Percentiles rank a stretch among this genome's conserved stretches.
phyloP scores from a whole-genome alignment of 805 yeast species.

The Metschnikowia vanudenii region DNA sequence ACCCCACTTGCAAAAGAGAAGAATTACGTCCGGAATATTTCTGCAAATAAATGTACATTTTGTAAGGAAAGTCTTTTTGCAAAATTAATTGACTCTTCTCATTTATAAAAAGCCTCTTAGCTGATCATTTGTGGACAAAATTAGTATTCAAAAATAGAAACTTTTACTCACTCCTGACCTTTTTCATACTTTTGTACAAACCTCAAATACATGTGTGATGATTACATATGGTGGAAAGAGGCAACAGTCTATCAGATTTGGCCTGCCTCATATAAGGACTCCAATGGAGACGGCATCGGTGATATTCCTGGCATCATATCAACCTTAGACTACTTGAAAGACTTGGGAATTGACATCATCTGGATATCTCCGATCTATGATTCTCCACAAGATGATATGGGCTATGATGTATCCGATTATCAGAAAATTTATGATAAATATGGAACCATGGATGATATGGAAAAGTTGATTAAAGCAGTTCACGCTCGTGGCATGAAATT shows the following conservation, averaged over 20 bases:
- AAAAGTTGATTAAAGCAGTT: constrained; percentile 41
- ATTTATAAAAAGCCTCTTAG: no score
- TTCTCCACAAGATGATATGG: constrained; percentile 60
- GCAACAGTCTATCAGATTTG: constrained; percentile 54
- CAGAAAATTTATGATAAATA: constrained; percentile 47
- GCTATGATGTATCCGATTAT: constrained; percentile 56
- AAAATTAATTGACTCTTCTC: no score
- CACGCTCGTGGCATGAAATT: constrained; percentile 51
- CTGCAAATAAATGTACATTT: no score
- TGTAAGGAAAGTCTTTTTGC: no score
- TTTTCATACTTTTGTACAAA: no score
- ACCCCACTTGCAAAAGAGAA: no score
- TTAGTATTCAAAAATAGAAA: no score
- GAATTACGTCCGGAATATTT: no score
- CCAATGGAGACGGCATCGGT: constrained; percentile 56
- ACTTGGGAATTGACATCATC: constrained; percentile 47
- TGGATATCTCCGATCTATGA: constrained; percentile 59
- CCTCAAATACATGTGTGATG: not conserved
- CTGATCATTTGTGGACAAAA: no score
- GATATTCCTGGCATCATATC: constrained; percentile 53
- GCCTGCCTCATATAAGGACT: constrained; percentile 58
- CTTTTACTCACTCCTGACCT: no score
- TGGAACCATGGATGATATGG: constrained; percentile 53
- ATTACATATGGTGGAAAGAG: constrained; percentile 51
- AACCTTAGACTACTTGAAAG: constrained; percentile 47